A percentile compares a stretch with the other conserved stretches of the same genome.
Evolutionary conservation across 805 yeast species (phyloP).

Genomic region (Schizosaccharomyces cryophilus): DNA sequence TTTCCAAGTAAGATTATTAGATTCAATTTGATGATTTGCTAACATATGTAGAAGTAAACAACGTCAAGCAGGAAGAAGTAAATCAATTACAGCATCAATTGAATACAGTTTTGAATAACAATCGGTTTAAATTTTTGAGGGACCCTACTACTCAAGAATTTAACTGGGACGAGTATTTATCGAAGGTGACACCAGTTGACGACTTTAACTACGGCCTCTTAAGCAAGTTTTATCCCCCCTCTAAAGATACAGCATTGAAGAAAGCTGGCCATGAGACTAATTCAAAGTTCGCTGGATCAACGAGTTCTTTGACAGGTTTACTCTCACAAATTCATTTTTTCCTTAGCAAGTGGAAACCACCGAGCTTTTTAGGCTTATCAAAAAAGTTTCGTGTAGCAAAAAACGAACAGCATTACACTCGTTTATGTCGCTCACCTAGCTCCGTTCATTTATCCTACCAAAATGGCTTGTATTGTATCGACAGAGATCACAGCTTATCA

Average conservation of each 20-base stretch:
- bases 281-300: slow-evolving; percentile 40
- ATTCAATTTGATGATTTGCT: neutral
- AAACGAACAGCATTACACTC: slow-evolving; percentile 1
- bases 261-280: slow-evolving; percentile 20
- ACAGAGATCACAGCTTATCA: slow-evolving; percentile 26
- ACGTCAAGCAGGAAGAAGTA: neutral
- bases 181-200: slow-evolving; percentile 18
- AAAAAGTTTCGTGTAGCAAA: slow-evolving; percentile 15
- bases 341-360: slow-evolving; percentile 35
- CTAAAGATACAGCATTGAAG: slow-evolving; percentile 33
- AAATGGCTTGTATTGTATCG: slow-evolving; percentile 33
- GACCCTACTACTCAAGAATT: neutral
- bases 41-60: neutral
- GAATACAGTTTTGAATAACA: neutral
- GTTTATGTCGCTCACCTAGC: slow-evolving; percentile 19
- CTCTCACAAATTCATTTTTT: slow-evolving; percentile 52
- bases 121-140: neutral
- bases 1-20: no score
- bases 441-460: slow-evolving; percentile 29
- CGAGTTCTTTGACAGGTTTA: slow-evolving; percentile 65
- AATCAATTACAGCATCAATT: neutral
- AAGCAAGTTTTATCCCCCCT: slow-evolving; percentile 36
- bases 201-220: slow-evolving; percentile 41
- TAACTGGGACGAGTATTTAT: neutral
- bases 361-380: slow-evolving; percentile 23